These are phyloP conservation scores for Flaveria brownii DNA, from an alignment of 129 eudicot species.

Conservation along the genomic window DNA sequence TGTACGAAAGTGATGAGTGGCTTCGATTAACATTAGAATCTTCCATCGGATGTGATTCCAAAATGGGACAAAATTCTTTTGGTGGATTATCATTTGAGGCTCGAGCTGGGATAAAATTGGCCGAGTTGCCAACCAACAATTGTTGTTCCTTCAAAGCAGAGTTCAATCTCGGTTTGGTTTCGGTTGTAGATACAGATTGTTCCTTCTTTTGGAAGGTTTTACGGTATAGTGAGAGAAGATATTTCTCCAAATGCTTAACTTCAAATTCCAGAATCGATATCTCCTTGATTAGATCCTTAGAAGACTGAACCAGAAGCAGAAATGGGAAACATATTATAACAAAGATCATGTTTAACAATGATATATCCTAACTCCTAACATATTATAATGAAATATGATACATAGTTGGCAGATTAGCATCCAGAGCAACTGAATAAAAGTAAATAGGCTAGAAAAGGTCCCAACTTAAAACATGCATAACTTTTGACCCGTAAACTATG, in stretches of 20 bases:
- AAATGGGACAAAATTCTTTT: slow-evolving; percentile 32
- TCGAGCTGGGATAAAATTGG: slow-evolving; percentile 24
- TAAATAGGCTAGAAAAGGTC: neutral
- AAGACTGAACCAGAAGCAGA: slow-evolving; percentile 51
- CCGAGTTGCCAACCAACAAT: slow-evolving; percentile 22
- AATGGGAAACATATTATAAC: slow-evolving; percentile 12
- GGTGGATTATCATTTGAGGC: slow-evolving; percentile 30
- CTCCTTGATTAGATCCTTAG: slow-evolving; percentile 74
- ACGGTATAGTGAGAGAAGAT: slow-evolving; percentile 73
- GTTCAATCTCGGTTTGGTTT: slow-evolving; percentile 29
- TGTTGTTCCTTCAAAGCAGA: slow-evolving; percentile 31
- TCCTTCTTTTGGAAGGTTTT: slow-evolving; percentile 44
- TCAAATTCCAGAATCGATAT: slow-evolving; percentile 70
- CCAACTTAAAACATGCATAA: neutral
- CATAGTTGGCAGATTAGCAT: neutral
- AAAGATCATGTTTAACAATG: neutral
- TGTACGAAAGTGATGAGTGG: slow-evolving; percentile 77
- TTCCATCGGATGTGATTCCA: slow-evolving; percentile 39
- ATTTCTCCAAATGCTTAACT: slow-evolving; percentile 67
- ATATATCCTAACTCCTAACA: neutral
- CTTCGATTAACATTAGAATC: slow-evolving; percentile 61
- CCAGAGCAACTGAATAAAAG: neutral
- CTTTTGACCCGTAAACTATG: neutral
- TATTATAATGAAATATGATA: neutral
- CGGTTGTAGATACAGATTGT: slow-evolving; percentile 31